Evolutionary conservation across 2,329 filamentous ascomycete genomes (phyloP).

Genomic region (Exophiala mesophila): DNA sequence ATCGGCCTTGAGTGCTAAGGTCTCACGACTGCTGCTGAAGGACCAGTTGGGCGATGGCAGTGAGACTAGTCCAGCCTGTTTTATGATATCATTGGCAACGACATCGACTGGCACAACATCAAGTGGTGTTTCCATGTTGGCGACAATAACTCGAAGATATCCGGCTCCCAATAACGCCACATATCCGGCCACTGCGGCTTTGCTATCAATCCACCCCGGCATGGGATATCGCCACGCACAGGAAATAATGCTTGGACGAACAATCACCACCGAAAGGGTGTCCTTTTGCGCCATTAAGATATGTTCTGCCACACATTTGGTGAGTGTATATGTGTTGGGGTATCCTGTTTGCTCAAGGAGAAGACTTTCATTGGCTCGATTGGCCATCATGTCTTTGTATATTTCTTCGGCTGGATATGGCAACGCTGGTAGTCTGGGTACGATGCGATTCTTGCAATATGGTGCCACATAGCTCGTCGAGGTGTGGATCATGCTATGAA

Average conservation of each 20-base stretch:
- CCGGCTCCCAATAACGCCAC: slow-evolving; percentile 5
- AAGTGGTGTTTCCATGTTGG: background rate
- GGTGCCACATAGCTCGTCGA: slow-evolving; percentile 10
- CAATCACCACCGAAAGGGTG: background rate
- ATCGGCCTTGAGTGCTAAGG: background rate
- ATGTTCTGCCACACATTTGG: slow-evolving; percentile 11
- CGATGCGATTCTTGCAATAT: background rate
- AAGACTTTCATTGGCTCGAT: background rate
- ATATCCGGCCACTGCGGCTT: slow-evolving; percentile 8
- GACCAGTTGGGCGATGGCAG: background rate
- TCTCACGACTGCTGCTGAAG: background rate
- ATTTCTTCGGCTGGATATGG: slow-evolving; percentile 1
- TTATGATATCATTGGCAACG: slow-evolving; percentile 11
- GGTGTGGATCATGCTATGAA: slow-evolving; percentile 2
- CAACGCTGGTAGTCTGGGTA: background rate
- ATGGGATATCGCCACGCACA: slow-evolving; percentile 6
- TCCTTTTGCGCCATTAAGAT: background rate
- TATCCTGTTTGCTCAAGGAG: background rate
- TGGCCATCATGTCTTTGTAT: slow-evolving; percentile 1
- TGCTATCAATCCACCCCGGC: slow-evolving; percentile 10
- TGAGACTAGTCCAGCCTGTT: slow-evolving; percentile 1
- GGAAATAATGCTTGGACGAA: slow-evolving; percentile 13
- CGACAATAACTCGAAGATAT: slow-evolving; percentile 5
- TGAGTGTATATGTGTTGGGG: slow-evolving; percentile 12
- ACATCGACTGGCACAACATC: slow-evolving; percentile 12